These are phyloP conservation scores for Populus davidiana DNA, from an alignment of 345 rosid species.

Conservation along the genomic window DNA sequence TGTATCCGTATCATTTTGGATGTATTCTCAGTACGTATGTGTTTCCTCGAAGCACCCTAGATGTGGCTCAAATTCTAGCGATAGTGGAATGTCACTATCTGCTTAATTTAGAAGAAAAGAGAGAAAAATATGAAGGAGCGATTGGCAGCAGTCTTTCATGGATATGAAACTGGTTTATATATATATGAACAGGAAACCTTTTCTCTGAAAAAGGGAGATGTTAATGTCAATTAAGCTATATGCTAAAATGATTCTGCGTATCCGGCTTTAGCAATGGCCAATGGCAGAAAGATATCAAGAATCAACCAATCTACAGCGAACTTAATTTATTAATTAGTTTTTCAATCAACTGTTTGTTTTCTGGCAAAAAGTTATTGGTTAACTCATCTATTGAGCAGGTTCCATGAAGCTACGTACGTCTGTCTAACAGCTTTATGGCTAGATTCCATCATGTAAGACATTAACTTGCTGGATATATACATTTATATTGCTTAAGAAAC, in stretches of 20 bases:
- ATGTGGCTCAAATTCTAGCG: neutral
- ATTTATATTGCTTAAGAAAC: neutral
- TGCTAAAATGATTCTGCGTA: neutral
- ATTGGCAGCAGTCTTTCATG: too few species aligned
- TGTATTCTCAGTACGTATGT: neutral
- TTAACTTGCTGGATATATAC: too few species aligned
- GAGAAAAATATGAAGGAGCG: too few species aligned
- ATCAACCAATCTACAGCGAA: too few species aligned
- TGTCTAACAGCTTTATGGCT: neutral
- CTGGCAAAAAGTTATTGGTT: neutral
- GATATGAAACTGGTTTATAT: too few species aligned
- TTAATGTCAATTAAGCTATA: too few species aligned
- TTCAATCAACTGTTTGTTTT: neutral
- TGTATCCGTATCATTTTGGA: neutral
- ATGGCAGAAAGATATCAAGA: too few species aligned
- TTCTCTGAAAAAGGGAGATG: too few species aligned
- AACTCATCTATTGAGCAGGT: neutral
- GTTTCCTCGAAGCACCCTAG: conserved; percentile 8
- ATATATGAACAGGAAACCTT: too few species aligned
- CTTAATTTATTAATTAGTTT: too few species aligned
- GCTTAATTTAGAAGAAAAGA: neutral
- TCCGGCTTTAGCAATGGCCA: neutral
- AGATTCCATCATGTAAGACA: neutral
- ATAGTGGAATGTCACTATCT: neutral
- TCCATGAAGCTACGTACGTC: conserved; percentile 13